Evolutionary conservation across 1,284 basidiomycete genomes (phyloP), one percentile per base, ranked within the genome.

Genomic region (Sanghuangporus baumii): DNA sequence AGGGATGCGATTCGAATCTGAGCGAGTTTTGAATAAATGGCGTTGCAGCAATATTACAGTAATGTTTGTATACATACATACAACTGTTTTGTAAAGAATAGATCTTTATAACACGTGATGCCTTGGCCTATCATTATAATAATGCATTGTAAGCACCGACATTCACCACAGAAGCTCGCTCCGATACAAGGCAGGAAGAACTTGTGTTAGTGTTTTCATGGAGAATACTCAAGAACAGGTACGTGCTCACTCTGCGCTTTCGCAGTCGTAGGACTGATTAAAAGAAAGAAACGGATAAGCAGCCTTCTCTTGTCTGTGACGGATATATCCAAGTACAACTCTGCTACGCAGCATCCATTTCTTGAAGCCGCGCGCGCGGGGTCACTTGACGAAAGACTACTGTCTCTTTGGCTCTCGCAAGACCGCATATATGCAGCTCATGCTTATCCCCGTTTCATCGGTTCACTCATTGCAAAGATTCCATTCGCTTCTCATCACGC

Each of bases 341-440:
- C 76, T 0, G 86, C 87, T 1, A 82, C 79, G 0, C 67, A 74
- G 11, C 85, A 88, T 65, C 72, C 78, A 0, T 90, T 89, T 71
- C 78, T 90, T 38, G 67, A 70, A 20, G 71, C 78, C 26, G 85
- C 85, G 0, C 84, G 82, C 2, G 71, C 78, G 3, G 78, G 81
- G 14, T 75, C 77, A 1, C 78, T 89, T 23, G 74, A 78, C 3
- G 62, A 74, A 6, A 61, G 72, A 0, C 76, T 78, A 11, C 80
- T 90, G 14, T 78, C 80, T 2, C 74, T 83, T 58, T 87, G 84
- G 80, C 79, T 88, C 65, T 79, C 81, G 34, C 86, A 89, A 68
- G 86, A 89, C 71, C 79, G 84, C 56, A 81, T 88, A 54, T 89
- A 88, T 69, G 87, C 86, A n/a, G 80, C 80, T 2, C 82, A 86